These are phyloP conservation scores for Kwoniella dejecticola DNA, from an alignment of 768 basidiomycete species.

Conservation along the genomic window DNA sequence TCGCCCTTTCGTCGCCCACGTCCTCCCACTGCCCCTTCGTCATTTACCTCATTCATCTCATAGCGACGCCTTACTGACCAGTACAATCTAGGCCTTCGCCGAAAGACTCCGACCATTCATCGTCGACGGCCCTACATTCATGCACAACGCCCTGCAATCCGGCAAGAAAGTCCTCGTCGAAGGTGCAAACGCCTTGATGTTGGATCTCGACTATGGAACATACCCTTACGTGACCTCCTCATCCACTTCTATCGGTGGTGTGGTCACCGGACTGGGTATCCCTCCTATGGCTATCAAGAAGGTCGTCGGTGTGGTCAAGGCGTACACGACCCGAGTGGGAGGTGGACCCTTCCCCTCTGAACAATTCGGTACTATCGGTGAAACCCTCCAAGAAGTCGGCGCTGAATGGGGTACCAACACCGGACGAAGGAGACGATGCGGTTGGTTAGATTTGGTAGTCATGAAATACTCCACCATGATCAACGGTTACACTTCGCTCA, in stretches of 20 bases:
- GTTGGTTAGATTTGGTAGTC: slow-evolving; percentile 96
- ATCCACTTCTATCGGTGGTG: slow-evolving; percentile 88
- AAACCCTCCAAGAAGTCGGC: slow-evolving; percentile 90
- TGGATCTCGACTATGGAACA: slow-evolving; percentile 96
- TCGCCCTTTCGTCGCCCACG: background rate
- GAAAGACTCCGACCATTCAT: slow-evolving; percentile 83
- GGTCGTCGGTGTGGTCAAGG: slow-evolving; percentile 91
- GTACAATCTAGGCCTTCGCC: slow-evolving; percentile 82
- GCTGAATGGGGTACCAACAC: slow-evolving; percentile 90
- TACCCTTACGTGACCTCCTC: slow-evolving; percentile 98
- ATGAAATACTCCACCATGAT: slow-evolving; percentile 87
- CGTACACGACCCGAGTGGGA: slow-evolving; percentile 98
- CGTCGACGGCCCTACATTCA: slow-evolving; percentile 79
- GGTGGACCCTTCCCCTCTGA: slow-evolving; percentile 98
- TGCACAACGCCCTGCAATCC: slow-evolving; percentile 74
- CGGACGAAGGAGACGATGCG: slow-evolving; percentile 86
- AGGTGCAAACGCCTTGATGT: slow-evolving; percentile 97
- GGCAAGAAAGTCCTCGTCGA: slow-evolving; percentile 87
- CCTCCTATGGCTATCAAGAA: slow-evolving; percentile 86
- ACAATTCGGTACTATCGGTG: slow-evolving; percentile 81
- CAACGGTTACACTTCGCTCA: slow-evolving; percentile 92
- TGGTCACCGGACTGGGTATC: slow-evolving; percentile 95
- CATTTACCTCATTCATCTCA: too few relatives aligned
- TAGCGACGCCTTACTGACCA: too few relatives aligned
- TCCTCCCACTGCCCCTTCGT: too few relatives aligned